These are phyloP conservation scores for Pisolithus marmoratus DNA, from an alignment of 768 basidiomycete species.

Conservation along the genomic window DNA sequence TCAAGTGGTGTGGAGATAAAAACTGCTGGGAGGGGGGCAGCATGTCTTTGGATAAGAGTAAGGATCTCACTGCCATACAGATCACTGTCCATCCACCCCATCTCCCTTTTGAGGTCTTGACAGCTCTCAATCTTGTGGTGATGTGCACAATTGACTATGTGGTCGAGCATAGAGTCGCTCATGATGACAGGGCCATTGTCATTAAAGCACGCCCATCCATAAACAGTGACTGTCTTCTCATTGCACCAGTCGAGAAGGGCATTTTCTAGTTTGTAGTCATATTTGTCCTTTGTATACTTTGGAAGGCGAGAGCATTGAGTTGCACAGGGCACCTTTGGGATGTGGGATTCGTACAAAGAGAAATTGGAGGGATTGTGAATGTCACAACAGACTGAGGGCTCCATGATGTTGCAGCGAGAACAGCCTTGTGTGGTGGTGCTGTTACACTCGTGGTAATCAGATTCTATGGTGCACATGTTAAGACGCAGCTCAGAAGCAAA, in stretches of 20 bases:
- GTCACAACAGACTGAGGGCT: constrained; percentile 19
- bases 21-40: neutral
- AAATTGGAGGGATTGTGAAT: constrained; percentile 14
- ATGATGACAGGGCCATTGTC: constrained; percentile 13
- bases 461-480: constrained; percentile 2
- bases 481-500: neutral
- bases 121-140: neutral
- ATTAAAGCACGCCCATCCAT: constrained; percentile 1
- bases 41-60: neutral
- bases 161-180: constrained; percentile 8
- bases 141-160: constrained; percentile 23
- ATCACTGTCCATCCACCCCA: constrained; percentile 10
- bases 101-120: constrained; percentile 18
- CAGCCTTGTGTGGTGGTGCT: constrained; percentile 6
- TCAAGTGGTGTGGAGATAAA: neutral
- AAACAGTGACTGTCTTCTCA: constrained; percentile 1
- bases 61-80: neutral
- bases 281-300: constrained; percentile 1
- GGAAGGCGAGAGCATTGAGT: neutral
- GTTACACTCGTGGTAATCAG: constrained; percentile 5
- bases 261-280: neutral
- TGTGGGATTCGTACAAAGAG: neutral
- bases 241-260: constrained; percentile 13
- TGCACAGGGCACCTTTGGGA: neutral
- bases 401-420: constrained; percentile 6